Evolutionary conservation across 805 yeast genomes (phyloP).

Genomic region (Yarrowia sp.): DNA sequence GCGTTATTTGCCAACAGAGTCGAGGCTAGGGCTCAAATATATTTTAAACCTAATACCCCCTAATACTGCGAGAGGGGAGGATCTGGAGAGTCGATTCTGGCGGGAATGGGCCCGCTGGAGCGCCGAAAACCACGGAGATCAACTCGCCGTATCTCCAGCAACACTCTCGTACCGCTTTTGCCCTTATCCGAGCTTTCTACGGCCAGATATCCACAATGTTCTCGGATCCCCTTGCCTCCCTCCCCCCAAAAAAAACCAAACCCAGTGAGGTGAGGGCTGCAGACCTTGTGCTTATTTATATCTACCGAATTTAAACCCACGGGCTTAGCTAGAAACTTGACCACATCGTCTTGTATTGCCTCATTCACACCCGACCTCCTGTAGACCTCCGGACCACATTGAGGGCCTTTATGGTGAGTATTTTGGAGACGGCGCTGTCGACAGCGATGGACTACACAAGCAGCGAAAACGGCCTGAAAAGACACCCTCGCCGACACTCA

Average conservation of each 20-base stretch:
- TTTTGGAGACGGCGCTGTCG: neutral
- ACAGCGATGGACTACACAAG: neutral
- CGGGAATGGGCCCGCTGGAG: neutral
- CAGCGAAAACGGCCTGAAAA: neutral
- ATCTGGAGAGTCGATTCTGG: neutral
- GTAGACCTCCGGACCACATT: constrained; percentile 21
- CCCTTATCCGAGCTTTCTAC: constrained; percentile 6
- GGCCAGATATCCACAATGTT: too few species aligned
- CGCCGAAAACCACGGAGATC: neutral
- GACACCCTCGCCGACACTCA: too few species aligned
- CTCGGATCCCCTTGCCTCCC: too few species aligned
- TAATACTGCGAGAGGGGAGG: constrained; percentile 14
- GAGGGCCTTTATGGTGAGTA: constrained; percentile 26
- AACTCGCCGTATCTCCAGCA: neutral
- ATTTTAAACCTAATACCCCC: constrained; percentile 25
- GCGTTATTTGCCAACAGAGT: constrained; percentile 25
- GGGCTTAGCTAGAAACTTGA: constrained; percentile 21
- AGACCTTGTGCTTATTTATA: constrained; percentile 24
- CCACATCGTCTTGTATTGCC: constrained; percentile 23
- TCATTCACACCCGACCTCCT: neutral
- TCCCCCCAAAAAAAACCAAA: too few species aligned
- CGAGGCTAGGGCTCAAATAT: constrained; percentile 25
- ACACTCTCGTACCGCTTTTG: neutral
- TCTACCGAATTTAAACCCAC: constrained; percentile 25
- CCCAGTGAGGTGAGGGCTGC: constrained; percentile 19